These are phyloP conservation scores for Spatholobus suberectus DNA, from an alignment of 306 rosid genomes.

Conservation along the genomic window DNA sequence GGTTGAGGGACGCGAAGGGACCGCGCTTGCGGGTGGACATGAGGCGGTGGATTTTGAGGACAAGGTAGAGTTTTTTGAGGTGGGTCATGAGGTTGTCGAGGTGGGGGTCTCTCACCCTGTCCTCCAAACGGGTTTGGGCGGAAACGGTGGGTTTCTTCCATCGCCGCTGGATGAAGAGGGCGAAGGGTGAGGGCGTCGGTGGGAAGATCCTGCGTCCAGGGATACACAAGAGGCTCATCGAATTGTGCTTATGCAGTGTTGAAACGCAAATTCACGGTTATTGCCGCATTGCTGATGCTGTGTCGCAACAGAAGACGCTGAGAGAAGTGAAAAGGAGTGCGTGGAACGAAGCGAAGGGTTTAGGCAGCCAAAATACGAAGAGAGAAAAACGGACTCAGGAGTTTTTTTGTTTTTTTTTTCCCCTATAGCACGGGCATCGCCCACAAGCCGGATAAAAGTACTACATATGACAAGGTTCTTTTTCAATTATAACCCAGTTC, in stretches of 20 bases:
- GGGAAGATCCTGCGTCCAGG: constrained; percentile 31
- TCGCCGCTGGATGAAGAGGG: constrained; percentile 56
- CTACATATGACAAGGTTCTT: too few species aligned
- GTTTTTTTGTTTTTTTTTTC: too few species aligned
- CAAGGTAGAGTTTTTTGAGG: constrained; percentile 51
- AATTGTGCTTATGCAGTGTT: neutral
- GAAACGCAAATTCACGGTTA: neutral
- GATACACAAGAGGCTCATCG: constrained; percentile 44
- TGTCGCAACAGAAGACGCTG: too few species aligned
- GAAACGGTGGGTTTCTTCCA: constrained; percentile 68
- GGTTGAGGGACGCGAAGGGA: constrained; percentile 66
- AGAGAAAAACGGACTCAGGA: too few species aligned
- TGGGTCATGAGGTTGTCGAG: constrained; percentile 62
- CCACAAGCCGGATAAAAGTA: too few species aligned
- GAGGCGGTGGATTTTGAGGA: constrained; percentile 56
- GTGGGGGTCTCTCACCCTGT: constrained; percentile 62
- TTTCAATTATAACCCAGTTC: too few species aligned
- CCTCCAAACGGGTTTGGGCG: constrained; percentile 78
- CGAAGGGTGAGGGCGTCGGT: constrained; percentile 17
- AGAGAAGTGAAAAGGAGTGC: too few species aligned
- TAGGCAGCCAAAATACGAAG: too few species aligned
- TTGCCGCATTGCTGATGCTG: neutral
- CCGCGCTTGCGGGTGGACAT: constrained; percentile 66
- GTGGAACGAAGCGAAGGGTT: too few species aligned
- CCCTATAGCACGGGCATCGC: too few species aligned